Base-by-base conservation (phyloP, 306 rosid species). In the Sechiopsis laciniata region DNA sequence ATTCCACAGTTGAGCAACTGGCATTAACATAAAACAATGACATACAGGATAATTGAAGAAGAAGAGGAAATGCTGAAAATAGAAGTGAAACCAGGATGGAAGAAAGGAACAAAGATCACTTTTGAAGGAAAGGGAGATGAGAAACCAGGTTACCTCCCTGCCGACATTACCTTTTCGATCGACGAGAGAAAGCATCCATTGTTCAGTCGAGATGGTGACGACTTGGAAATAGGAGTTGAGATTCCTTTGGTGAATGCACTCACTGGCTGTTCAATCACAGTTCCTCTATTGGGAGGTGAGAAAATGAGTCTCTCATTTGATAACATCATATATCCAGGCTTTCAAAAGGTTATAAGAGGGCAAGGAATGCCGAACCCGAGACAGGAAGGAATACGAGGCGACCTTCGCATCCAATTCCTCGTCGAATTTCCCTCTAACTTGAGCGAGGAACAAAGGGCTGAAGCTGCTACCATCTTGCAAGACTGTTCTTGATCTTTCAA, bases 51-150 rank as follows among this genome's bases (percentile, higher is more conserved):
- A 32, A 81, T 90, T 8, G 72, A 86, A 77, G 80, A 85, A 82
- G 89, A 90, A 79, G 87, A 88, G 74, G 96, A 90, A 76, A 51
- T 53, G n/a, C 52, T 90, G 52, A 86, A 73, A 81, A 85, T 93
- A 61, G 87, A 85, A 40, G 89, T 93, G 72, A 85, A 86, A 71
- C 90, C 98, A 2, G 98, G 98, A 75, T 93, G 97, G 96, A 90
- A 77, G 82, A 86, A 81, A 81, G 97, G 97, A 78, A 93, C 96
- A 24, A 90, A 76, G 85, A 84, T 94, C 15, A 84, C 88, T 71
- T 94, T 94, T 55, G 96, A 90, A 75, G 96, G 90, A 60, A 90
- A 87, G 32, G 98, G 98, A 2, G 90, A 90, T 62, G 97, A 90
- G 87, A 86, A 90, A 82, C 98, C 94, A 10, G 97, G 97, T 51